Percentiles rank a stretch among this genome's conserved stretches.
Conservation (phyloP, 345 rosid species). For the Salix dunnii region DNA sequence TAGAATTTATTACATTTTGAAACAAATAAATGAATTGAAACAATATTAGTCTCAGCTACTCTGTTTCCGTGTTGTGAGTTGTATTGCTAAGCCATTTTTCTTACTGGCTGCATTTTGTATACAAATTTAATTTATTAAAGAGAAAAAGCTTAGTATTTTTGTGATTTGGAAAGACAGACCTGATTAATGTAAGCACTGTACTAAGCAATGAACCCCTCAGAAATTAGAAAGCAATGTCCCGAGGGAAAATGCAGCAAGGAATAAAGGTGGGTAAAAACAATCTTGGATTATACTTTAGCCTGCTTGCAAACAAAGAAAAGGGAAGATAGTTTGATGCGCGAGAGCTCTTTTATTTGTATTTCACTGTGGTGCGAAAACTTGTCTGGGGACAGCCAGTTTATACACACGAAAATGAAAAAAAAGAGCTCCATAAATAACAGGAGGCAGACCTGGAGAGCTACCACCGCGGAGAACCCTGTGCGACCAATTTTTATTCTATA, state of each 20-base stretch:
- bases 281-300: no score
- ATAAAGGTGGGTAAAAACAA: no score
- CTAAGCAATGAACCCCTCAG: neutral
- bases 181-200: neutral
- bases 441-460: neutral
- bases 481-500: neutral
- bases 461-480: neutral
- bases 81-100: no score
- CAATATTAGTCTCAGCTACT: no score
- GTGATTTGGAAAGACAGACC: no score
- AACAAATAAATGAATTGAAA: neutral
- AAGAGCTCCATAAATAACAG: neutral
- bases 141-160: no score
- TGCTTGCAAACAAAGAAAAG: neutral
- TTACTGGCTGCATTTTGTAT: no score
- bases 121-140: no score
- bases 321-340: neutral
- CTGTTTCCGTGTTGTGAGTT: no score
- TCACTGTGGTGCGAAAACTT: neutral
- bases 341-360: neutral
- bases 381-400: neutral
- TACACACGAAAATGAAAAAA: conserved; percentile 12
- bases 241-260: neutral
- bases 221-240: neutral
- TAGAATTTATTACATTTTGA: neutral